Evolutionary conservation across 2,329 filamentous ascomycete genomes (phyloP).

Genomic region (Coniosporium tulheliwenetii): DNA sequence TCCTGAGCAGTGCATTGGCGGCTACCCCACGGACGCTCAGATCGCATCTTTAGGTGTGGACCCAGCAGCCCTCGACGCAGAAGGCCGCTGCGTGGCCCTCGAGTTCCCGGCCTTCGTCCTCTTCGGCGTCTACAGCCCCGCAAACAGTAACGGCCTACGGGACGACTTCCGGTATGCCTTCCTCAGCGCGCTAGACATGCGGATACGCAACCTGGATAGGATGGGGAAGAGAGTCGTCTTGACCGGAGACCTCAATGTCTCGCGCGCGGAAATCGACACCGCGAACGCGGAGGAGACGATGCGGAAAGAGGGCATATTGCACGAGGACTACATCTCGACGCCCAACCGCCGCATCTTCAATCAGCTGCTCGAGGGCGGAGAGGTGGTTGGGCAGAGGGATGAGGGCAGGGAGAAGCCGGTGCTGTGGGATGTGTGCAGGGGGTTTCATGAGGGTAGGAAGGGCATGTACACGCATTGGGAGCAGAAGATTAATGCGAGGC

Average conservation of each 20-base stretch:
- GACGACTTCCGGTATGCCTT: constrained; percentile 73
- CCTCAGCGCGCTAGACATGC: constrained; percentile 61
- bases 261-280: constrained; percentile 53
- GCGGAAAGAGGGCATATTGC: constrained; percentile 50
- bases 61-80: constrained; percentile 62
- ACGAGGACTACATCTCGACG: constrained; percentile 56
- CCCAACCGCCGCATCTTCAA: constrained; percentile 70
- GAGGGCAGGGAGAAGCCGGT: constrained; percentile 53
- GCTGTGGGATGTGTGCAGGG: constrained; percentile 70
- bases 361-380: constrained; percentile 62
- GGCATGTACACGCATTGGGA: constrained; percentile 99
- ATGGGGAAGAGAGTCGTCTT: constrained; percentile 76
- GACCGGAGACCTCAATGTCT: constrained; percentile 79
- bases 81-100: constrained; percentile 79
- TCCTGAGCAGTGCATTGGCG: constrained; percentile 62
- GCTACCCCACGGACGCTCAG: constrained; percentile 62
- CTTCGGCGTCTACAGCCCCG: constrained; percentile 83
- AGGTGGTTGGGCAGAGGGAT: constrained; percentile 50
- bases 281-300: constrained; percentile 59
- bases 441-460: constrained; percentile 60
- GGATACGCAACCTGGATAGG: constrained; percentile 67
- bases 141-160: constrained; percentile 69
- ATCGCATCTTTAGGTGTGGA: constrained; percentile 49
- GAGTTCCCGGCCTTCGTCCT: constrained; percentile 94
- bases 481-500: constrained; percentile 85